Base-by-base conservation (phyloP, 2,329 filamentous ascomycete species). In the Whalleya microplaca region DNA sequence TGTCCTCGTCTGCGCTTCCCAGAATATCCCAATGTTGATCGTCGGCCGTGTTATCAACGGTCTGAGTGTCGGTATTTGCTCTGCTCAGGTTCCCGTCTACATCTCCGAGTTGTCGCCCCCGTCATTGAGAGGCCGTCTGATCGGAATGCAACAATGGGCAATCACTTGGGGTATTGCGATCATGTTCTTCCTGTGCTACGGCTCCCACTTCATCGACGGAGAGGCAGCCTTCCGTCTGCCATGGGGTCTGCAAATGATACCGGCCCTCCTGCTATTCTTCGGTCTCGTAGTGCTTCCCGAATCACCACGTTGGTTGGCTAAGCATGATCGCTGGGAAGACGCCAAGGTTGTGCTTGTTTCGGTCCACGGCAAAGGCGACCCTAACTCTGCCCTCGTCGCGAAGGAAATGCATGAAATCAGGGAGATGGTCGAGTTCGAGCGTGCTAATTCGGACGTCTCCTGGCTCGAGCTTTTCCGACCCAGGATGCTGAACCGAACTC, bases 381-480 rank as follows among this genome's bases (percentile, higher is more conserved):
- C 77, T 1, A 78, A 85, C 65, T 83, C 83, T 41, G 82, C 84
- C 0, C 88, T 90, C 62, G 90, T 94, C 9, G 73, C 74, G 9
- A 81, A 78, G 27, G 91, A 95, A 70, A 76, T 90, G 69, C 76
- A 84, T 19, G 89, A 93, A 62, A 94, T 95, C 69, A 83, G 84
- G 61, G 84, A 88, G 41, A 87, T 86, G 72, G 84, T 88, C 65
- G 87, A 91, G 48, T 89, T 93, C 60, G 90, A 95, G 72, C 81
- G 84, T 18, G 76, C 80, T 21, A 89, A 91, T 69, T 77, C 84
- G 14, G 81, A 92, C 62, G 87, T 90, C 19, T 84, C 84, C 8
- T 91, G 90, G 69, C 64, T 86, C 1, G 89, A 94, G 68, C 81
- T 95, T 0, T 82, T 95, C 74, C 83, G 81, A 63, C 89, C 89